These are phyloP conservation scores for Keithomyces neogunnii DNA, from an alignment of 2,329 filamentous ascomycete genomes.

Conservation along the genomic window DNA sequence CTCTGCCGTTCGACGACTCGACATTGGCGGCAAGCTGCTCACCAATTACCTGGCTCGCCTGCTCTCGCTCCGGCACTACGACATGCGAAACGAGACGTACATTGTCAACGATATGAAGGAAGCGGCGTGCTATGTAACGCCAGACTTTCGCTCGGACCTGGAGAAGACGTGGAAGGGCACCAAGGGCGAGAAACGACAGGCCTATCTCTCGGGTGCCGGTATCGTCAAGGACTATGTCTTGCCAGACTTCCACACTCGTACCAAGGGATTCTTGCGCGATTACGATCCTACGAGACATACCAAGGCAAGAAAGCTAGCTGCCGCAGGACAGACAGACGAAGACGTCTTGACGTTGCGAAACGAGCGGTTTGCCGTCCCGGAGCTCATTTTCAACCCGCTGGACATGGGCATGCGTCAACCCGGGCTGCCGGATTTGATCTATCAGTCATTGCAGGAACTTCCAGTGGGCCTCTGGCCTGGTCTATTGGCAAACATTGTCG, in stretches of 20 bases:
- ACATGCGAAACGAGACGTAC: slow-evolving; percentile 89
- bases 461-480: slow-evolving; percentile 79
- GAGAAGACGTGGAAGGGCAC: slow-evolving; percentile 79
- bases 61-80: slow-evolving; percentile 84
- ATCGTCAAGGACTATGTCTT: slow-evolving; percentile 88
- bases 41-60: slow-evolving; percentile 89
- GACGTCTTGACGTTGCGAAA: slow-evolving; percentile 83
- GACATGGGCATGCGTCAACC: slow-evolving; percentile 81
- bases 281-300: slow-evolving; percentile 63
- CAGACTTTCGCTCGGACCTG: slow-evolving; percentile 68
- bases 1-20: slow-evolving; percentile 71
- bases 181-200: slow-evolving; percentile 44
- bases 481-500: slow-evolving; percentile 76
- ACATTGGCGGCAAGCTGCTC: slow-evolving; percentile 85
- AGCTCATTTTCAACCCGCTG: slow-evolving; percentile 77
- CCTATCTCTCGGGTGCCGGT: slow-evolving; percentile 41
- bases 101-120: slow-evolving; percentile 97
- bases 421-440: slow-evolving; percentile 73
- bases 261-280: slow-evolving; percentile 62
- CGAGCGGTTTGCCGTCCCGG: slow-evolving; percentile 84
- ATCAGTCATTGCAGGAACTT: slow-evolving; percentile 66
- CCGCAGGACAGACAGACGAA: slow-evolving; percentile 43
- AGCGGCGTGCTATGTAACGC: slow-evolving; percentile 71
- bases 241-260: slow-evolving; percentile 61
- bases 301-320: slow-evolving; percentile 36